Evolutionary conservation across 2,329 filamentous ascomycete species (phyloP).

Genomic region (Penicillium hordei): DNA sequence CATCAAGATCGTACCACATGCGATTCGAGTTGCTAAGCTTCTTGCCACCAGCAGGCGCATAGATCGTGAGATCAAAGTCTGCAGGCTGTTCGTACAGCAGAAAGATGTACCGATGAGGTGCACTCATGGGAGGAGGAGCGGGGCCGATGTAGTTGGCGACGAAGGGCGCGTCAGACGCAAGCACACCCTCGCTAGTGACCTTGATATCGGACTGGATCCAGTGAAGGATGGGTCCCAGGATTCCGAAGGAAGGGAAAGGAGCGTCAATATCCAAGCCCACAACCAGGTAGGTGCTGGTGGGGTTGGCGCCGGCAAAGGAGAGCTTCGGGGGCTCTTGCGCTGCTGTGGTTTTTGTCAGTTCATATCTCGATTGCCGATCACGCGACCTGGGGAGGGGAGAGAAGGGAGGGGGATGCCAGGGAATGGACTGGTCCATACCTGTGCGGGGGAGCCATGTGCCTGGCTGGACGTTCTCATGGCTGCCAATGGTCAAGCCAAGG

Average conservation of each 20-base stretch:
- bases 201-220: constrained; percentile 34
- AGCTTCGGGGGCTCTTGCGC: constrained; percentile 24
- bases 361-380: background rate
- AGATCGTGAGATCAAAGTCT: constrained; percentile 36
- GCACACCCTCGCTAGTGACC: constrained; percentile 6
- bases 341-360: constrained; percentile 11
- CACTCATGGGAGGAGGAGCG: constrained; percentile 47
- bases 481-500: constrained; percentile 33
- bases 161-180: constrained; percentile 23
- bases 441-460: constrained; percentile 34
- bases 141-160: constrained; percentile 47
- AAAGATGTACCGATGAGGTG: constrained; percentile 53
- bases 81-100: constrained; percentile 52
- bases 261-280: constrained; percentile 33
- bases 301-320: constrained; percentile 16
- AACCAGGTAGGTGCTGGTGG: constrained; percentile 26
- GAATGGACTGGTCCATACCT: constrained; percentile 17
- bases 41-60: constrained; percentile 38
- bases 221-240: constrained; percentile 34
- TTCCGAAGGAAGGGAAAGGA: constrained; percentile 30
- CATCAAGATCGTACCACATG: constrained; percentile 47
- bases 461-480: constrained; percentile 28
- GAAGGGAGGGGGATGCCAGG: too few relatives aligned
- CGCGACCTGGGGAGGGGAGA: background rate
- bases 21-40: constrained; percentile 38